phyloP scores from a whole-genome alignment of 2,329 filamentous ascomycete genomes.

The Ceratocystis lukuohia region DNA sequence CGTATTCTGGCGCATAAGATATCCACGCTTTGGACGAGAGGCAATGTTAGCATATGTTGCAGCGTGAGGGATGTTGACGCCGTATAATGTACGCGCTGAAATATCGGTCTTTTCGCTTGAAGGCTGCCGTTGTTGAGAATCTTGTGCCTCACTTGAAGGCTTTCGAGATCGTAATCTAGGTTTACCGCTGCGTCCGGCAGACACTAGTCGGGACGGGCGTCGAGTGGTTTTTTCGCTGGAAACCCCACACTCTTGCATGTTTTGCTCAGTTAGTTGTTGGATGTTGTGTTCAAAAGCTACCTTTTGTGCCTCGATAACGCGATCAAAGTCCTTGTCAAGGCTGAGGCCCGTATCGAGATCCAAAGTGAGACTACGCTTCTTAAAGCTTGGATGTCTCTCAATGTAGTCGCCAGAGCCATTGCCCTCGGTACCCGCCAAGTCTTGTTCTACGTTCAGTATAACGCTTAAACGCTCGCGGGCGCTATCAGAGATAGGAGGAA shows the following conservation, averaged over 20 bases:
- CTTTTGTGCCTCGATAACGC: constrained; percentile 95
- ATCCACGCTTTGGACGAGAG: constrained; percentile 70
- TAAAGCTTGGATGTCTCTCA: constrained; percentile 57
- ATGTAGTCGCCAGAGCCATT: constrained; percentile 30
- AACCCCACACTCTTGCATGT: not conserved
- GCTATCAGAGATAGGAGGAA: constrained; percentile 30
- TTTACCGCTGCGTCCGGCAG: constrained; percentile 1
- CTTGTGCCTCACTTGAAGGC: constrained; percentile 7
- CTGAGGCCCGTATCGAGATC: constrained; percentile 74
- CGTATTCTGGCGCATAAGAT: constrained; percentile 96
- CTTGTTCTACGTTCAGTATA: constrained; percentile 35
- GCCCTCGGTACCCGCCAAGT: constrained; percentile 27
- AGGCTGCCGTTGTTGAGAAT: constrained; percentile 5
- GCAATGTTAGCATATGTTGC: constrained; percentile 45
- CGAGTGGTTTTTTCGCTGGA: constrained; percentile 6
- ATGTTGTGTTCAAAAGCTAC: constrained; percentile 43
- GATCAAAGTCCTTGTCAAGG: constrained; percentile 83
- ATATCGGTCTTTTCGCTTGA: constrained; percentile 9
- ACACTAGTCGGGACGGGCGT: constrained; percentile 9
- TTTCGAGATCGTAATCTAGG: not conserved
- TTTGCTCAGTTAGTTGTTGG: not conserved
- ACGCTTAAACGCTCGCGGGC: constrained; percentile 44
- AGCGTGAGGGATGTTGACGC: constrained; percentile 17
- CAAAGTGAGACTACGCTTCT: constrained; percentile 70
- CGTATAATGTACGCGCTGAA: constrained; percentile 9